Evolutionary conservation across 257 asterid genomes (phyloP).

Genomic region (Leptodermis oblonga): DNA sequence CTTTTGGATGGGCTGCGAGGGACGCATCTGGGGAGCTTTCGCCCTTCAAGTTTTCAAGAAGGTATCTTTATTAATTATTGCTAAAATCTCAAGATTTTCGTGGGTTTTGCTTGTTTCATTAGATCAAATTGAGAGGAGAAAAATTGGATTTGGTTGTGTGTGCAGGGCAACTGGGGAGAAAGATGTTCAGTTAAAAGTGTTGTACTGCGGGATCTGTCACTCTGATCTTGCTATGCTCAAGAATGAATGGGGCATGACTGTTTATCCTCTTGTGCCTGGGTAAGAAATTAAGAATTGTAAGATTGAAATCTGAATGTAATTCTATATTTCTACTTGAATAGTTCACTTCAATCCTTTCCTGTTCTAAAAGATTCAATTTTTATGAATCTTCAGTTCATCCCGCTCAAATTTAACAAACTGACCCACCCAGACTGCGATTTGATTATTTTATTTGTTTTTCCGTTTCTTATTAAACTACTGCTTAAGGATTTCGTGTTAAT

Average conservation of each 20-base stretch:
- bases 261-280: slow-evolving; percentile 56
- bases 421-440: no score
- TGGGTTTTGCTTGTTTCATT: not conserved
- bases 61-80: not conserved
- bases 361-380: not conserved
- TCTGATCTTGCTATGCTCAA: slow-evolving; percentile 41
- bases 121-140: not conserved
- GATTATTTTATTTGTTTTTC: no score
- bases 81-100: not conserved
- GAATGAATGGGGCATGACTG: slow-evolving; percentile 44
- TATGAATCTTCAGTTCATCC: no score
- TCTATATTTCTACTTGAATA: not conserved
- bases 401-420: no score
- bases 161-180: slow-evolving; percentile 42
- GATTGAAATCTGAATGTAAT: no score
- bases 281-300: no score
- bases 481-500: no score
- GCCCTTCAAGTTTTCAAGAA: slow-evolving; percentile 36
- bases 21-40: slow-evolving; percentile 31
- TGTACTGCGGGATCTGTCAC: slow-evolving; percentile 55
- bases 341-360: not conserved
- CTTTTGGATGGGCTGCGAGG: slow-evolving; percentile 46
- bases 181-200: slow-evolving; percentile 51
- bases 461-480: no score
- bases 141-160: not conserved